Base-by-base conservation (phyloP, 352 stramenopile species). In the Globisporangium paddicum region DNA sequence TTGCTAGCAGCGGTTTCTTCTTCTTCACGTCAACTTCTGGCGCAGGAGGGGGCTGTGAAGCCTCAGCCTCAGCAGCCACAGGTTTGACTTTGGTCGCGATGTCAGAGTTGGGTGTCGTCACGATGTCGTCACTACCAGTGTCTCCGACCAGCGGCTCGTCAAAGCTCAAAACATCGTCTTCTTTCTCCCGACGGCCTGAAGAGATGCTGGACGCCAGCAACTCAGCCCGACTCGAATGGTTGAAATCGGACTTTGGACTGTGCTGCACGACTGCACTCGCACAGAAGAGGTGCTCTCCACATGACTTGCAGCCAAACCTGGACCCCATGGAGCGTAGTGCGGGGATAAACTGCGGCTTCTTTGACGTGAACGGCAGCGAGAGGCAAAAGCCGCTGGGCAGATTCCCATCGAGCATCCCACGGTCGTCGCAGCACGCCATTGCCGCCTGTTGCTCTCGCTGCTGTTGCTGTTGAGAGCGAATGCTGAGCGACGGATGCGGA, bases 261-360 rank as follows among this genome's bases (percentile, higher is more conserved):
- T 64, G 58, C 32, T 69, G 62, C 26, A 93, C 45, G 42, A 93
- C 74, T 28, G 79, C 67, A 45, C 77, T 84, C 30, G 84, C 67
- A 51, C 72, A 87, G 59, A 90, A 91, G 13, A 94, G 60, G 35
- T 65, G 71, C 60, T 82, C 66, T 10, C 72, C 69, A 34, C 84
- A 94, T 19, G 52, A 52, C 14, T 68, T 69, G 53, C 84, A 94
- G 26, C 82, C 81, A 53, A 83, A 89, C 45, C 86, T 64, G 3
- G 82, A 80, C 13, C 74, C 82, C 79, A 91, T 91, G 3, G 78
- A 90, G 10, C 80, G 73, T 35, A 92, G 53, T 11, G 82, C 69
- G 34, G 84, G 84, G 32, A 94, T 82, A 53, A 92, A 92, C 37
- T 70, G 69, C 2, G 68, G 35, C 37, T 50, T 62, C 11, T 50